A percentile compares a stretch with the other conserved stretches of the same genome.
phyloP scores from a whole-genome alignment of 2,329 filamentous ascomycete species.

The Metarhizium brunneum region DNA sequence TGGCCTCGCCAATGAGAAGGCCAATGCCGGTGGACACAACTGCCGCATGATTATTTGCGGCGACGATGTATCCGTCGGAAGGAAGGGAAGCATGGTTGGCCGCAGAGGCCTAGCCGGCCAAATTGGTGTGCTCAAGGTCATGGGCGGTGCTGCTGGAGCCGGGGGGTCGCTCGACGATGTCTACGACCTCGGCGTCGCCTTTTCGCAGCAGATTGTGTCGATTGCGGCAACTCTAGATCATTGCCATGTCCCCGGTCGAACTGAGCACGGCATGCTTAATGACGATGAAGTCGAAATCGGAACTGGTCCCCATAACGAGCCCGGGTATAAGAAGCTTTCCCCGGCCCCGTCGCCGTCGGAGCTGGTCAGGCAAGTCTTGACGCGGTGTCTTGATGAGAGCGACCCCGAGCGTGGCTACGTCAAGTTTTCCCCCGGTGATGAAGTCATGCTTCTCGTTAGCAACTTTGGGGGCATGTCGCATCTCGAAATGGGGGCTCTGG shows the following conservation, averaged over 20 bases:
- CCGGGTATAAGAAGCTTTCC: constrained; percentile 47
- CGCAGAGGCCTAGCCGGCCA: constrained; percentile 54
- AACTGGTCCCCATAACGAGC: constrained; percentile 59
- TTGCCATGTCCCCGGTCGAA: constrained; percentile 47
- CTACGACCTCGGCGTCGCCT: constrained; percentile 38
- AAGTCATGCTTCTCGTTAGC: constrained; percentile 45
- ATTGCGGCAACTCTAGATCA: constrained; percentile 51
- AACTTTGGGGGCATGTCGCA: constrained; percentile 52
- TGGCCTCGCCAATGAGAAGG: constrained; percentile 49
- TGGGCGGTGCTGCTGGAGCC: constrained; percentile 39
- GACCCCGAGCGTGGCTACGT: constrained; percentile 42
- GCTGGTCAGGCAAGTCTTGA: constrained; percentile 48
- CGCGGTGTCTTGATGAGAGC: constrained; percentile 47
- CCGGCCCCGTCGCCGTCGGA: constrained; percentile 39
- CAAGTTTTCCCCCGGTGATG: constrained; percentile 34
- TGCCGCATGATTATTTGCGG: constrained; percentile 52
- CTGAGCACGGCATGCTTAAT: constrained; percentile 37
- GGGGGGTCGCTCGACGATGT: constrained; percentile 40
- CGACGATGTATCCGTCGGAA: constrained; percentile 56
- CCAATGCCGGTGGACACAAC: constrained; percentile 41
- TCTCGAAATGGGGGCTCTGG: constrained; percentile 45
- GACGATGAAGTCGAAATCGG: constrained; percentile 51
- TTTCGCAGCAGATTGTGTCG: constrained; percentile 44
- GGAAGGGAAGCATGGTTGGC: constrained; percentile 47
- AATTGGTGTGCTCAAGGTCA: constrained; percentile 48